A percentile compares a stretch with the other conserved stretches of the same genome.
These are phyloP conservation scores for Colletotrichum horii DNA, from an alignment of 2,329 filamentous ascomycete species.

Conservation along the genomic window DNA sequence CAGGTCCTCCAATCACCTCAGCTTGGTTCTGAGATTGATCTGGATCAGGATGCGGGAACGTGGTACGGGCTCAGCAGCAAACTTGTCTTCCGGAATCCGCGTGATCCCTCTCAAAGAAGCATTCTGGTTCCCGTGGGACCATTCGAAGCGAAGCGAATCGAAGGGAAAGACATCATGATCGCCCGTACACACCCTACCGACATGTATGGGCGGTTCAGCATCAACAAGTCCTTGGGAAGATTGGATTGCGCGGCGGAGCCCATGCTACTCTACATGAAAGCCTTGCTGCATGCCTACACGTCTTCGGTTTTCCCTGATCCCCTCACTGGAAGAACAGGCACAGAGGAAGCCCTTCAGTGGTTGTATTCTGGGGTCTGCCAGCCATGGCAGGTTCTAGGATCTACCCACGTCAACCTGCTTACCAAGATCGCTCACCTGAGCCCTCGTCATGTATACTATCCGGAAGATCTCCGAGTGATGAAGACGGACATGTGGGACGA, in stretches of 20 bases:
- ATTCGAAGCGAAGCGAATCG: not conserved
- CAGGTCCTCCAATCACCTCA: conserved; percentile 52
- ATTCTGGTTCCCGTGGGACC: conserved; percentile 59
- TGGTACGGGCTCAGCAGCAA: conserved; percentile 65
- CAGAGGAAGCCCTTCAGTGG: conserved; percentile 60
- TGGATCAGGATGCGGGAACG: conserved; percentile 63
- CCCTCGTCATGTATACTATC: conserved; percentile 41
- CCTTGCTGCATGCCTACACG: conserved; percentile 64
- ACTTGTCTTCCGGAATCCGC: conserved; percentile 56
- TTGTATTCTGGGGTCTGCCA: conserved; percentile 55
- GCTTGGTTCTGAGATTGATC: conserved; percentile 57
- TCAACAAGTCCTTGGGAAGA: conserved; percentile 60
- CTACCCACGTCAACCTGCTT: not conserved
- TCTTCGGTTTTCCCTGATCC: conserved; percentile 62
- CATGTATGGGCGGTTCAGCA: conserved; percentile 52
- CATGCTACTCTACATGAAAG: conserved; percentile 58
- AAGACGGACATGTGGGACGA: conserved; percentile 40
- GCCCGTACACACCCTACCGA: conserved; percentile 36
- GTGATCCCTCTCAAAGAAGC: conserved; percentile 46
- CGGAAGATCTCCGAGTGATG: conserved; percentile 32
- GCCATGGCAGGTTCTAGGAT: conserved; percentile 47
- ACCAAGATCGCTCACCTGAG: conserved; percentile 30
- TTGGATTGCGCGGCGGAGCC: conserved; percentile 64
- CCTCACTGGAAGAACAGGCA: conserved; percentile 63
- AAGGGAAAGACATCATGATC: conserved; percentile 17